phyloP scores from a whole-genome alignment of 768 basidiomycete species.

The Boletus barrowsii region DNA sequence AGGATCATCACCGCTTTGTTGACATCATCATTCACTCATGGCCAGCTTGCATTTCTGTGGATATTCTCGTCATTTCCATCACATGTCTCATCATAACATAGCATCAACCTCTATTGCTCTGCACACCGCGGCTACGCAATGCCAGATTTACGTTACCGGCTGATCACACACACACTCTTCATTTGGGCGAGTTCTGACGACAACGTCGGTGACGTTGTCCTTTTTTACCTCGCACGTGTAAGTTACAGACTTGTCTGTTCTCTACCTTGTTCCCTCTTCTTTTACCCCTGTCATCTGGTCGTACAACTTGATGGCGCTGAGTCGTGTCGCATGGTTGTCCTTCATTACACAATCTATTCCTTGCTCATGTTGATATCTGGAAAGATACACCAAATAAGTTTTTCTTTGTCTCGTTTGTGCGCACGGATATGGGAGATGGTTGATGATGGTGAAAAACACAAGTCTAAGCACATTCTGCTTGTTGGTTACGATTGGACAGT shows the following conservation, averaged over 20 bases:
- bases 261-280: neutral
- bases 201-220: neutral
- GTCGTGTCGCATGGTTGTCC: neutral
- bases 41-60: slow-evolving; percentile 31
- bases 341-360: neutral
- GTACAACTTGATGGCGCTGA: neutral
- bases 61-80: slow-evolving; percentile 21
- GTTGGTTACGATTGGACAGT: too few species aligned
- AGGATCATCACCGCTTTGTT: neutral
- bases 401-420: too few species aligned
- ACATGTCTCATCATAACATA: slow-evolving; percentile 31
- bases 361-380: neutral
- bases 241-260: too few species aligned
- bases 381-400: neutral
- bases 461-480: too few species aligned
- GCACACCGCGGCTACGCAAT: neutral
- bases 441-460: too few species aligned
- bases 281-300: neutral
- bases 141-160: neutral
- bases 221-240: too few species aligned
- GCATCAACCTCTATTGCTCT: slow-evolving; percentile 23
- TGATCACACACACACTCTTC: neutral
- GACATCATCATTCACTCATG: neutral
- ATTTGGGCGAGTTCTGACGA: neutral
- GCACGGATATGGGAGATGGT: too few species aligned